phyloP scores from a whole-genome alignment of 2,329 filamentous ascomycete genomes.

The Tolypocladium ovalisporum region DNA sequence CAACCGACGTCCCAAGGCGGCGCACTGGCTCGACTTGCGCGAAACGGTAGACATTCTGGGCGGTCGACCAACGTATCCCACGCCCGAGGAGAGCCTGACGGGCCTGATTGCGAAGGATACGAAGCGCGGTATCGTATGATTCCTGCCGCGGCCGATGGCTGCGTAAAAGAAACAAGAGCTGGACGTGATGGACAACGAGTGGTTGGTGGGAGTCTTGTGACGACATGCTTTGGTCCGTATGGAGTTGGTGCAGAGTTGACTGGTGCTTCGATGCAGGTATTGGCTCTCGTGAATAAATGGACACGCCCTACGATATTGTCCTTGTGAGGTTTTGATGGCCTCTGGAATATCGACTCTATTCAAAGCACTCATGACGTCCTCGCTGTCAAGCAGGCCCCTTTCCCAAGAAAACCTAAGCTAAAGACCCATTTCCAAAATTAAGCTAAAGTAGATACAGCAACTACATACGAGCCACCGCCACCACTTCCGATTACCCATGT shows the following conservation, averaged over 20 bases:
- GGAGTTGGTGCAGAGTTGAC: not conserved
- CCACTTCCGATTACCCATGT: too few relatives aligned
- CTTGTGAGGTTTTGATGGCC: not conserved
- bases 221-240: not conserved
- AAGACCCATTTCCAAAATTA: too few relatives aligned
- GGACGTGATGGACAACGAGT: not conserved
- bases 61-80: slow-evolving; percentile 49
- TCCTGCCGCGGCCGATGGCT: not conserved
- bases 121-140: slow-evolving; percentile 37
- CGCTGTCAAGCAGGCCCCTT: too few relatives aligned
- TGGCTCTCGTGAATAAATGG: not conserved
- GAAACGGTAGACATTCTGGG: slow-evolving; percentile 75
- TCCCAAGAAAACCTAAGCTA: too few relatives aligned
- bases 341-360: not conserved
- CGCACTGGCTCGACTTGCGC: slow-evolving; percentile 78
- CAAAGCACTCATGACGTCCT: not conserved
- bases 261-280: not conserved
- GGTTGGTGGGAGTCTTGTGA: not conserved
- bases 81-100: slow-evolving; percentile 37
- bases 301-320: not conserved
- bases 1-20: slow-evolving; percentile 70
- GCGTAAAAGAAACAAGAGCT: not conserved
- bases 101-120: slow-evolving; percentile 48
- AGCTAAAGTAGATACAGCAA: not conserved
- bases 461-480: not conserved